Base-by-base conservation (phyloP, 805 yeast genomes). In the Kockiozyma suomiensis region DNA sequence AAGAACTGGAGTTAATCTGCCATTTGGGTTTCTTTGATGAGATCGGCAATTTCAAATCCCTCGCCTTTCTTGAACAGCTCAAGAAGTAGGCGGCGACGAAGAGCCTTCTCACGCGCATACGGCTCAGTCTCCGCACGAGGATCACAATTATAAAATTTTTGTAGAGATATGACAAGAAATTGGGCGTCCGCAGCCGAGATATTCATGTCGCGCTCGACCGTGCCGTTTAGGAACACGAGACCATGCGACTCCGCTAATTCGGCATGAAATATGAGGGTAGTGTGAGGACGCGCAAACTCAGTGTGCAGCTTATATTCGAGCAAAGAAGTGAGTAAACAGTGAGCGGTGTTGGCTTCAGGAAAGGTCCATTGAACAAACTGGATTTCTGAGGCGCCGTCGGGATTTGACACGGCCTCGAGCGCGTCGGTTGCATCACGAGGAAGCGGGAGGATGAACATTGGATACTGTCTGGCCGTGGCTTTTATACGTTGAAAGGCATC, bases 311-410 rank as follows among this genome's bases (percentile, higher is more conserved):
- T 91, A 75, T 84, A 94, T 74, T 94, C 98, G 1, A 94, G 92
- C 65, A 94, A 80, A 0, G 97, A 85, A 1, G 99, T 94, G 68
- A 94, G 79, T 81, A 94, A 81, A 71, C 96, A 90, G 75, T 94
- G 97, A 0, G 89, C 79, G 1, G 97, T 92, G 43, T 84, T 68
- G 15, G 88, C 86, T 0, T 93, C 96, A 13, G 87, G 92, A 72
- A 90, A 89, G 19, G 84, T 80, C 99, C 99, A 94, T 75, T 94
- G 98, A 23, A 92, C 84, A 72, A 87, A 90, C 71, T 94, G 97
- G 75, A 94, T 80, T 75, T 94, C 99, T 7, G 73, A 67, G 13
- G 75, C 79, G 13, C 76, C 77, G 38, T 77, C 76, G 25, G 59
- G 50, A 19, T 46, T 25, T 25, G 37, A 47, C n/a, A 50, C 19